Conservation (phyloP, 805 yeast genomes). For the Ogataea methanolica region DNA sequence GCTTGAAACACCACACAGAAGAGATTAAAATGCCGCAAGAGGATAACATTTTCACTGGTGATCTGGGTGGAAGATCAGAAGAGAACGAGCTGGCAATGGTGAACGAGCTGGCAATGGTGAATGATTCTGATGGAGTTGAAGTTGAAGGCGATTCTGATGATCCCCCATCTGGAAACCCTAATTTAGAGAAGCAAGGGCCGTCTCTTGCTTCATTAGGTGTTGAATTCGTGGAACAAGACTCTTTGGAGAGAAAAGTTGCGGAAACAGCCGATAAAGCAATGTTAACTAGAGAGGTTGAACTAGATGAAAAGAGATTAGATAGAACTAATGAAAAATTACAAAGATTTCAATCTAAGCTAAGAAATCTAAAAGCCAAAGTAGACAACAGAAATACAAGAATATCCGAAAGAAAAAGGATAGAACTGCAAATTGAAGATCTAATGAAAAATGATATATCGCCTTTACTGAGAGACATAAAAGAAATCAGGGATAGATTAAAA, state of each 20-base stretch:
- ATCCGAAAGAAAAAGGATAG: slow-evolving; percentile 52
- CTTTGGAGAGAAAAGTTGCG: slow-evolving; percentile 71
- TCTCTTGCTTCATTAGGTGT: slow-evolving; percentile 42
- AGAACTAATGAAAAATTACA: slow-evolving; percentile 51
- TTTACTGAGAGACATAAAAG: slow-evolving; percentile 56
- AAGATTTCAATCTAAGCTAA: slow-evolving; percentile 39
- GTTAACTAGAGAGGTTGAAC: slow-evolving; percentile 57
- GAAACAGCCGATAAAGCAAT: slow-evolving; percentile 62
- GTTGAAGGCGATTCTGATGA: background rate
- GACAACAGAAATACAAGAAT: slow-evolving; percentile 54
- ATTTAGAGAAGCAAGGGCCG: background rate
- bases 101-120: too few relatives aligned
- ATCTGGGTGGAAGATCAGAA: background rate
- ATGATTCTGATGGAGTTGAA: too few relatives aligned
- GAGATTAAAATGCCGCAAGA: background rate
- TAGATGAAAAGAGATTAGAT: slow-evolving; percentile 71
- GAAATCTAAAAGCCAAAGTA: slow-evolving; percentile 44
- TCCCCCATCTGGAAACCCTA: background rate
- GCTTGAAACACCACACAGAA: too few relatives aligned
- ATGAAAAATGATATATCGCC: slow-evolving; percentile 48
- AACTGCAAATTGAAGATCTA: slow-evolving; percentile 50
- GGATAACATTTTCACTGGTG: background rate
- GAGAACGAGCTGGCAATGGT: background rate
- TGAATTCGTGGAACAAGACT: slow-evolving; percentile 69
- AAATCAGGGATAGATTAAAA: slow-evolving; percentile 41